Conservation (phyloP, 164 flowering plant genomes). For the Kingdonia uniflora region DNA sequence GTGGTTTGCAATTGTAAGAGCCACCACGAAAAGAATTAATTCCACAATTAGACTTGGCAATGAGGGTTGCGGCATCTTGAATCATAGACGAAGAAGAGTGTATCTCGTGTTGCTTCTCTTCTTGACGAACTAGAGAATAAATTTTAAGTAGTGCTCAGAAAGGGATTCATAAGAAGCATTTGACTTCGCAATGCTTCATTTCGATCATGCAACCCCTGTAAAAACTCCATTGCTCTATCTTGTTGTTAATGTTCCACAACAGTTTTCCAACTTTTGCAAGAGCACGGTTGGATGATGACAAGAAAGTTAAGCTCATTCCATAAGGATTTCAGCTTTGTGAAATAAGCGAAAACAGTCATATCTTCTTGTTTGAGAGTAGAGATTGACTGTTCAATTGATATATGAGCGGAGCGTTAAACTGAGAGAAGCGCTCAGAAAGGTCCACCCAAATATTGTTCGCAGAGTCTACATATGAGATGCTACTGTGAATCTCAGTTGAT, state of each 20-base stretch:
- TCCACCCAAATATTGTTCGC: background rate
- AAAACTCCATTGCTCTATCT: background rate
- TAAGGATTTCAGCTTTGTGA: background rate
- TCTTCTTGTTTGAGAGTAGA: background rate
- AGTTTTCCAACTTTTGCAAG: background rate
- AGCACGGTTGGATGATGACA: background rate
- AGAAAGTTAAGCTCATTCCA: background rate
- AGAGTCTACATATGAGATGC: background rate
- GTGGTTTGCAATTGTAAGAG: background rate
- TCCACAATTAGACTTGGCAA: background rate
- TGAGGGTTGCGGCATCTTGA: background rate
- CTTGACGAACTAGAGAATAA: background rate
- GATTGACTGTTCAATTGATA: background rate
- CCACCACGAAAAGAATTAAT: background rate
- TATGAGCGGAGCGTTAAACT: background rate
- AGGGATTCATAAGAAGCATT: background rate
- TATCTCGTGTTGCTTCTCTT: background rate
- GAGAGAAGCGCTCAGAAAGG: background rate
- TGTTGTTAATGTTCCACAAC: background rate
- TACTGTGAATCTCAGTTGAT: background rate
- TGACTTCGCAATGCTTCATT: slow-evolving; percentile 12
- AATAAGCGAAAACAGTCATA: background rate
- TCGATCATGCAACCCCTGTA: slow-evolving; percentile 11
- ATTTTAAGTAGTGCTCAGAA: background rate
- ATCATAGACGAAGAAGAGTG: background rate